A percentile compares a stretch with the other conserved stretches of the same genome.
phyloP scores from a whole-genome alignment of 176 grass and related monocot genomes.

The Oropetium thomaeum region DNA sequence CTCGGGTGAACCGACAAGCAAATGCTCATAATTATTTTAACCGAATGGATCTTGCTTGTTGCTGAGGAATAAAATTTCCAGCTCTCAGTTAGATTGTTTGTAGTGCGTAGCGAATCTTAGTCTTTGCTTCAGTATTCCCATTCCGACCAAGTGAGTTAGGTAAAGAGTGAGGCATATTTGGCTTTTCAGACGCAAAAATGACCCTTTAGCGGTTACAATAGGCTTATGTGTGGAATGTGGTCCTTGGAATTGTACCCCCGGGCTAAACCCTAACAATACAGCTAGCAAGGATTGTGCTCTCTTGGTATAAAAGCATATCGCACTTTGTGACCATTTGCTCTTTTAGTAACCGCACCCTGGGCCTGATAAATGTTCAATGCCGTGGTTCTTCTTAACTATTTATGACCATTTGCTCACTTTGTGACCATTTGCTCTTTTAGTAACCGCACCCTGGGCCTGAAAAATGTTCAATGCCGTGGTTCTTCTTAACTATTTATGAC shows the following conservation, averaged over 20 bases:
- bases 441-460: background rate
- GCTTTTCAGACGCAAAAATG: conserved; percentile 4
- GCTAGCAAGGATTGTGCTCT: background rate
- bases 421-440: background rate
- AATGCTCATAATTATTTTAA: background rate
- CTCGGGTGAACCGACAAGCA: background rate
- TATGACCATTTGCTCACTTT: background rate
- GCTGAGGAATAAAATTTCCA: background rate
- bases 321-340: background rate
- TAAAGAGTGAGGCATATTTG: conserved; percentile 4
- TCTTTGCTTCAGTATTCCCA: conserved; percentile 19
- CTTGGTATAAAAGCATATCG: background rate
- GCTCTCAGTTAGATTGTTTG: background rate
- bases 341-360: background rate
- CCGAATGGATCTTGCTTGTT: background rate
- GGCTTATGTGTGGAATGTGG: background rate
- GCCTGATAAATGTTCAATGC: background rate
- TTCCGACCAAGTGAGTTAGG: background rate
- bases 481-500: background rate
- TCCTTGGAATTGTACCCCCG: conserved; percentile 39
- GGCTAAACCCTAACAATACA: conserved; percentile 6
- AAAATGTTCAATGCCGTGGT: background rate
- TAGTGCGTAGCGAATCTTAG: conserved; percentile 24
- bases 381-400: background rate
- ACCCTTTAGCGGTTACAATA: conserved; percentile 5